Conservation (phyloP, 176 grass and related monocot genomes). For the Canna indica region DNA sequence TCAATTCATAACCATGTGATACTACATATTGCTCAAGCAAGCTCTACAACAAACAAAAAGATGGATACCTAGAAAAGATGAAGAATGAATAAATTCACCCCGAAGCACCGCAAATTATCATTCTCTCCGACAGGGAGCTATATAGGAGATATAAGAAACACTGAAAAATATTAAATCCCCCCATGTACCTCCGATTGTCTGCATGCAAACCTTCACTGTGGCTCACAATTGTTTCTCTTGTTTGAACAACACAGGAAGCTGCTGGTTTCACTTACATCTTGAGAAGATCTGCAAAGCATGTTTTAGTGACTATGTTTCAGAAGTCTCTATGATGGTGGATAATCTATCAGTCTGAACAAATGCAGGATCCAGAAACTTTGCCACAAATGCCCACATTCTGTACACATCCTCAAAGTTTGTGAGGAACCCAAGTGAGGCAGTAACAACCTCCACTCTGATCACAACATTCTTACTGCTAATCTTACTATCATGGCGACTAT, state of each 20-base stretch:
- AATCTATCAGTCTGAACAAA: constrained; percentile 72
- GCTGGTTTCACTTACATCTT: background rate
- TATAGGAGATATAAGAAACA: constrained; percentile 34
- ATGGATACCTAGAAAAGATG: constrained; percentile 6
- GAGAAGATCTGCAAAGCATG: background rate
- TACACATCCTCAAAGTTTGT: constrained; percentile 98
- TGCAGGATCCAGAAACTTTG: constrained; percentile 70
- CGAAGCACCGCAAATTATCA: constrained; percentile 28
- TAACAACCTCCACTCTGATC: constrained; percentile 65
- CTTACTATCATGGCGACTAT: constrained; percentile 39
- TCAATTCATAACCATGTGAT: constrained; percentile 36
- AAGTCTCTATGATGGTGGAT: constrained; percentile 60
- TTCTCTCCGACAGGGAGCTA: constrained; percentile 32
- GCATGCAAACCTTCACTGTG: background rate
- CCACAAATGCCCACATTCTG: constrained; percentile 80
- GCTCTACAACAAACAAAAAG: constrained; percentile 28
- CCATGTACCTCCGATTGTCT: constrained; percentile 10
- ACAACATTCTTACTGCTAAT: constrained; percentile 50
- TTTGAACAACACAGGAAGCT: background rate
- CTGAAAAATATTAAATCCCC: constrained; percentile 28
- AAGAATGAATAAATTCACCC: constrained; percentile 85
- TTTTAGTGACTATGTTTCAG: constrained; percentile 37
- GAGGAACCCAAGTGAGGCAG: constrained; percentile 91
- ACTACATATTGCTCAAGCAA: constrained; percentile 39
- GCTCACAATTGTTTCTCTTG: background rate